Evolutionary conservation across 352 stramenopile species (phyloP).

Genomic region (Phytophthora fragariae): DNA sequence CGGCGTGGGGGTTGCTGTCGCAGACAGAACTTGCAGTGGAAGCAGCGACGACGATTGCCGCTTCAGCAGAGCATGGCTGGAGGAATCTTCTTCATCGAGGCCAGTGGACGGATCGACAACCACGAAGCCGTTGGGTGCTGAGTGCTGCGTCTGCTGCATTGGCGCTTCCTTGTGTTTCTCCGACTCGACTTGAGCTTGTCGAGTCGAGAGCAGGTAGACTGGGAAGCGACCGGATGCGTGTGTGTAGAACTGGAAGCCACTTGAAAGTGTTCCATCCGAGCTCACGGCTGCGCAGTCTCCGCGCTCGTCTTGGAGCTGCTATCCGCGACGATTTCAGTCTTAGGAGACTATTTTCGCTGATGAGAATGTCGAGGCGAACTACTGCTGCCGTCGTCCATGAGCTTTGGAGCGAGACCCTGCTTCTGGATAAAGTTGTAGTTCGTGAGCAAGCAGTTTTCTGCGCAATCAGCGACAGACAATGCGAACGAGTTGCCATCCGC

Average conservation of each 20-base stretch:
- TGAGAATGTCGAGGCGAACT: constrained; percentile 8
- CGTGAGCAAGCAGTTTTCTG: constrained; percentile 93
- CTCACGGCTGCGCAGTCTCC: neutral
- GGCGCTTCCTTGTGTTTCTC: constrained; percentile 41
- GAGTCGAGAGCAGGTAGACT: constrained; percentile 61
- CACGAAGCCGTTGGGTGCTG: constrained; percentile 46
- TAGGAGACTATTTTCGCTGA: constrained; percentile 17
- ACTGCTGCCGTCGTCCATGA: neutral
- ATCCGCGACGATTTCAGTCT: constrained; percentile 2
- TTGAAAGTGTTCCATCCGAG: constrained; percentile 1
- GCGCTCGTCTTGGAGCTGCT: neutral
- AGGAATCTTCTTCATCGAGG: constrained; percentile 18
- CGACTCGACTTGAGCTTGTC: constrained; percentile 51
- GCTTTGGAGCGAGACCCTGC: constrained; percentile 35
- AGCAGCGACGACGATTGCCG: constrained; percentile 1
- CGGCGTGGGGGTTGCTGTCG: neutral
- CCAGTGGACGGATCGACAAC: constrained; percentile 51
- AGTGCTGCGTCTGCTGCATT: constrained; percentile 21
- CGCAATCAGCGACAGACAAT: constrained; percentile 85
- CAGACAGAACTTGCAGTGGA: neutral
- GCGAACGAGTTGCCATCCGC: constrained; percentile 87
- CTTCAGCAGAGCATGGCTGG: neutral
- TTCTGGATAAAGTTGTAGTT: constrained; percentile 88
- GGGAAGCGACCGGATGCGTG: constrained; percentile 62
- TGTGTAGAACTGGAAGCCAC: constrained; percentile 52